Conservation (phyloP, 2,329 filamentous ascomycete genomes). For the Neospermospora avenae region DNA sequence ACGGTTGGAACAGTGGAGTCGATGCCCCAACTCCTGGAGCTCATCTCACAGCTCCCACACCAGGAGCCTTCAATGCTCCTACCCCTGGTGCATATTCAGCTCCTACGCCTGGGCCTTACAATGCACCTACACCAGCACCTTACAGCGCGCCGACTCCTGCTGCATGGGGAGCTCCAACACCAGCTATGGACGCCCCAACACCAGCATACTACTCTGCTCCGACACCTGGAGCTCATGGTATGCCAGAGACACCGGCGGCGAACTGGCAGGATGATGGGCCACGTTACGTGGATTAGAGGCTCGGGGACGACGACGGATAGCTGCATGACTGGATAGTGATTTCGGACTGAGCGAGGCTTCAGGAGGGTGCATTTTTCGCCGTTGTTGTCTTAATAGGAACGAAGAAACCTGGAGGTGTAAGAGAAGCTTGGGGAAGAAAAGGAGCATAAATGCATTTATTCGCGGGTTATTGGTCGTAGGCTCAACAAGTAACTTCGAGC, state of each 20-base stretch:
- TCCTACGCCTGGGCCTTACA: constrained; percentile 46
- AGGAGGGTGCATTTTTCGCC: too few relatives aligned
- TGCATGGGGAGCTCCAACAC: constrained; percentile 48
- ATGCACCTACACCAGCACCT: constrained; percentile 49
- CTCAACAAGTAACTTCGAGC: not conserved
- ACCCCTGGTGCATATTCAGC: constrained; percentile 61
- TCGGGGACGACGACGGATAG: not conserved
- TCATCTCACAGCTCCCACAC: constrained; percentile 58
- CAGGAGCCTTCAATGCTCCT: constrained; percentile 62
- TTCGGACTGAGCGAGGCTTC: not conserved
- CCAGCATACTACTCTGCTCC: constrained; percentile 40
- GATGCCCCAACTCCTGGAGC: constrained; percentile 58
- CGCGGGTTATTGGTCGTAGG: not conserved
- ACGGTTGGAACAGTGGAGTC: constrained; percentile 41
- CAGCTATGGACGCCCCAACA: constrained; percentile 49
- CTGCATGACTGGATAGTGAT: not conserved
- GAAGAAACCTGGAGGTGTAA: not conserved
- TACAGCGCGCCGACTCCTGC: constrained; percentile 60
- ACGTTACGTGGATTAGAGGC: constrained; percentile 36
- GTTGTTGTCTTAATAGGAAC: constrained; percentile 5
- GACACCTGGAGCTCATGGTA: constrained; percentile 37
- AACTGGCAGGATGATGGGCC: constrained; percentile 41
- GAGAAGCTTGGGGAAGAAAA: too few relatives aligned
- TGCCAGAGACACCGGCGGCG: constrained; percentile 59
- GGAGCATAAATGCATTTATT: not conserved